Evolutionary conservation across 2,329 filamentous ascomycete genomes (phyloP).

Genomic region (Pseudogymnoascus sp.): DNA sequence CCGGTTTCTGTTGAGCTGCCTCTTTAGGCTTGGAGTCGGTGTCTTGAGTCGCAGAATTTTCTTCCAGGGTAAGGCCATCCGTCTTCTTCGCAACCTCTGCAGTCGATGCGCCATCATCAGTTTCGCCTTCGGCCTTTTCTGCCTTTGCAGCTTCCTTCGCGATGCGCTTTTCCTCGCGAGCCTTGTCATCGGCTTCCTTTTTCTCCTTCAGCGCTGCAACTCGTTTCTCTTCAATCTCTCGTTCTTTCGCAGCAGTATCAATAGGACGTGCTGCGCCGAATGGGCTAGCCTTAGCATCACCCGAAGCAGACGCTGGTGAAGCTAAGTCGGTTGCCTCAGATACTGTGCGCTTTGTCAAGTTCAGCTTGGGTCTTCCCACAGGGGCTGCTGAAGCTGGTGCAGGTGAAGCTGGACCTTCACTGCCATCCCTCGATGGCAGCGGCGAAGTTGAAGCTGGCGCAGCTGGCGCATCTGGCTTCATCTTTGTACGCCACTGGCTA

Average conservation of each 20-base stretch:
- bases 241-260: constrained; percentile 83
- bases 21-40: constrained; percentile 41
- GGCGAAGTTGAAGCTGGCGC: constrained; percentile 45
- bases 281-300: constrained; percentile 79
- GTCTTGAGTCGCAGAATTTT: constrained; percentile 28
- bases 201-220: constrained; percentile 67
- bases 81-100: constrained; percentile 25
- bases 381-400: constrained; percentile 48
- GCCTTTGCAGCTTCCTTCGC: constrained; percentile 49
- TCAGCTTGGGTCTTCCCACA: constrained; percentile 67
- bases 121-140: constrained; percentile 30
- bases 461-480: constrained; percentile 64
- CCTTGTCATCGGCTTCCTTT: constrained; percentile 56
- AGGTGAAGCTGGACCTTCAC: constrained; percentile 67
- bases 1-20: constrained; percentile 41
- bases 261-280: constrained; percentile 93
- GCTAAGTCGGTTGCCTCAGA: constrained; percentile 55
- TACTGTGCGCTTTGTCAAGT: constrained; percentile 85
- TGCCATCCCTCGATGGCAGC: constrained; percentile 61
- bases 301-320: constrained; percentile 41
- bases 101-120: constrained; percentile 13
- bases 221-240: constrained; percentile 83
- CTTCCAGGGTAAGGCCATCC: constrained; percentile 27
- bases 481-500: constrained; percentile 83
- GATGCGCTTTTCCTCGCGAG: constrained; percentile 50